Base-by-base conservation (phyloP, 1,284 basidiomycete species). In the Anthracocystis walkeri region DNA sequence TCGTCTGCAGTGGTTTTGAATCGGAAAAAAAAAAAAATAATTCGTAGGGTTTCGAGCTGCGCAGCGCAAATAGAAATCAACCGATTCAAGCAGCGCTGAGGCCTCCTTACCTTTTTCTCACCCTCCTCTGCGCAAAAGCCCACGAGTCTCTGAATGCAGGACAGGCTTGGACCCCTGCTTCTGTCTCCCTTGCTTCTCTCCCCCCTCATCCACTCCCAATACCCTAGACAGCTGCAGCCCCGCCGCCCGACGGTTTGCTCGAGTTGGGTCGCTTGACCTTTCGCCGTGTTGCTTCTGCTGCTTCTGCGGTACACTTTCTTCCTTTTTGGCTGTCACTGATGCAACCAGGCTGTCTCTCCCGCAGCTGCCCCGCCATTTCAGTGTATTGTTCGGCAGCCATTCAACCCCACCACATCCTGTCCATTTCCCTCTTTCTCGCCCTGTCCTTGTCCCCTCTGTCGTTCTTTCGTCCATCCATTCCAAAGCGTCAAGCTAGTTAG, bases 141-240 rank as follows among this genome's bases (percentile, higher is more conserved):
- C 41, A 20, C 41, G 42, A 44, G 12, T 21, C 3, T 23, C 3
- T 21, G 42, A 23, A 21, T 20, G 20, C 23, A 23, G 42, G 20
- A 12, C 42, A 12, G n/a, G n/a, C 33, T 21, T 52, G 20, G 50
- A 38, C 50, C 50, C 50, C 50, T 52, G 50, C 50, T 38, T 38
- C 8, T 23, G 2, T 7, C 12, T 23, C 23, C 33, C 50, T 52
- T 52, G 35, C 50, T 40, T 51, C n/a, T 33, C 31, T 14, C 5
- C 10, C n/a, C 31, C 14, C 14, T 38, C 35, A 16, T 38, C 35
- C 35, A 38, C 14, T 38, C 29, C 29, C 5, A 29, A 4, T 38
- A 38, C 35, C 4, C 1, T 16, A 38, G 35, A 38, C 35, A 38
- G 35, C 12, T 38, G 35, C 35, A 38, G 35, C 35, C 35, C 35